Evolutionary conservation across 2,329 filamentous ascomycete species (phyloP).

Genomic region (Fusarium nisikadoi): DNA sequence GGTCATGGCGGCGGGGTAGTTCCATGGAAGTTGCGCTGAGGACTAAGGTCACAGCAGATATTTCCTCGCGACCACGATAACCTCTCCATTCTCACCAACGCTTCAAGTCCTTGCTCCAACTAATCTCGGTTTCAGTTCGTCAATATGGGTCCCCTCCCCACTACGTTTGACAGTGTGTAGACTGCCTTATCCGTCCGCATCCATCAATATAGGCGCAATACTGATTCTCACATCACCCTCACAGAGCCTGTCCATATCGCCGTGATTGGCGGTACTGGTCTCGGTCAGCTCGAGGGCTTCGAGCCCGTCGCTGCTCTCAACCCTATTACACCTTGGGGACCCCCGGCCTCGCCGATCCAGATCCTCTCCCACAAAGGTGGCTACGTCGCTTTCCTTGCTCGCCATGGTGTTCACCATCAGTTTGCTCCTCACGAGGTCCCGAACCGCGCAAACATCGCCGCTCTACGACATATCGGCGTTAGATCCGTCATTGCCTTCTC

Average conservation of each 20-base stretch:
- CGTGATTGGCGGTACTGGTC: constrained; percentile 92
- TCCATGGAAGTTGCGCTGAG: not conserved
- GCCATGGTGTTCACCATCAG: constrained; percentile 90
- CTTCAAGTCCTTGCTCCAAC: not conserved
- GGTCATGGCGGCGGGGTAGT: constrained; percentile 42
- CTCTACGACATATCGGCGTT: constrained; percentile 89
- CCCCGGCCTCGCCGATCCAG: constrained; percentile 78
- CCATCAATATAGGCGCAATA: constrained; percentile 1
- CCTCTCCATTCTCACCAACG: constrained; percentile 7
- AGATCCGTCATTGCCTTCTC: constrained; percentile 93
- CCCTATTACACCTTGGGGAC: constrained; percentile 87
- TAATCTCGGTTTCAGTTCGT: constrained; percentile 1
- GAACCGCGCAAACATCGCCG: constrained; percentile 95
- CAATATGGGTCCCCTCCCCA: constrained; percentile 65
- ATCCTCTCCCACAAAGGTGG: constrained; percentile 88
- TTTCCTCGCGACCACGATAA: constrained; percentile 21
- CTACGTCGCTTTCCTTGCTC: constrained; percentile 90
- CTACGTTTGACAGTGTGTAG: constrained; percentile 67
- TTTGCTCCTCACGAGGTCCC: constrained; percentile 95
- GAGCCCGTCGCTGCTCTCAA: constrained; percentile 82
- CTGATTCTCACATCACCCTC: constrained; percentile 25
- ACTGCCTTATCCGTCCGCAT: not conserved
- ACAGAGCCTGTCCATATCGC: constrained; percentile 81
- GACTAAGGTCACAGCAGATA: constrained; percentile 18
- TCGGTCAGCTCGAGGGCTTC: constrained; percentile 88